phyloP scores from a whole-genome alignment of 2,329 filamentous ascomycete species.

The Xylariaceae sp. region DNA sequence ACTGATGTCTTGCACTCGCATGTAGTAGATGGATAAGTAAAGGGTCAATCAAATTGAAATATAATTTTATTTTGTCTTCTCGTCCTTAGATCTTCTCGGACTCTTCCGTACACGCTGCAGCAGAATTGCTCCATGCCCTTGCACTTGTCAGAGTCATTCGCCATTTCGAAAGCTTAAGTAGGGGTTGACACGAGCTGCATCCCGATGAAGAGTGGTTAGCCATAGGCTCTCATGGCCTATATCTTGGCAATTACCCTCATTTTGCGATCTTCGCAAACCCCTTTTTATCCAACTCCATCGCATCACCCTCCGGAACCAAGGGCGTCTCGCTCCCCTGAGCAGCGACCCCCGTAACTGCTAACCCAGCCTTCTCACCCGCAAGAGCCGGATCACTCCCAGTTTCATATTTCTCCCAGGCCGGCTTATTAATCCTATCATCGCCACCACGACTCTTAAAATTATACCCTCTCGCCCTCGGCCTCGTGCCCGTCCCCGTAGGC shows the following conservation, averaged over 20 bases:
- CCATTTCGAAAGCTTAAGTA: too few species aligned
- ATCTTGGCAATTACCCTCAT: constrained; percentile 5
- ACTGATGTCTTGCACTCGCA: too few species aligned
- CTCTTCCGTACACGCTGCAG: too few species aligned
- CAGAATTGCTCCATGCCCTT: too few species aligned
- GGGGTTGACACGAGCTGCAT: too few species aligned
- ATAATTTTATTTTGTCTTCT: too few species aligned
- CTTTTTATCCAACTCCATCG: constrained; percentile 50
- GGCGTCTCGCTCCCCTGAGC: constrained; percentile 46
- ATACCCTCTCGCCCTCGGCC: constrained; percentile 78
- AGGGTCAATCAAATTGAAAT: too few species aligned
- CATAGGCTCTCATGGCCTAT: too few species aligned
- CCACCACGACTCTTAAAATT: constrained; percentile 70
- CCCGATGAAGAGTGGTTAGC: too few species aligned
- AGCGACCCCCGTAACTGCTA: constrained; percentile 23
- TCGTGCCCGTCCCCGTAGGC: constrained; percentile 69
- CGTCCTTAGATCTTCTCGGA: too few species aligned
- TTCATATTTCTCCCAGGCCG: constrained; percentile 60
- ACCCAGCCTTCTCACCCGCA: constrained; percentile 43
- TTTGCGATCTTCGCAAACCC: constrained; percentile 49
- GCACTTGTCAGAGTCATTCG: too few species aligned
- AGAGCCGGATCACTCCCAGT: constrained; percentile 34
- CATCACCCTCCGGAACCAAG: constrained; percentile 43
- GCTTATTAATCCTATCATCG: constrained; percentile 63
- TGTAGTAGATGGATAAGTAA: too few species aligned